Evolutionary conservation across 345 rosid species (phyloP), one percentile per base, ranked within the genome.

Genomic region (Eucalyptus virginea): DNA sequence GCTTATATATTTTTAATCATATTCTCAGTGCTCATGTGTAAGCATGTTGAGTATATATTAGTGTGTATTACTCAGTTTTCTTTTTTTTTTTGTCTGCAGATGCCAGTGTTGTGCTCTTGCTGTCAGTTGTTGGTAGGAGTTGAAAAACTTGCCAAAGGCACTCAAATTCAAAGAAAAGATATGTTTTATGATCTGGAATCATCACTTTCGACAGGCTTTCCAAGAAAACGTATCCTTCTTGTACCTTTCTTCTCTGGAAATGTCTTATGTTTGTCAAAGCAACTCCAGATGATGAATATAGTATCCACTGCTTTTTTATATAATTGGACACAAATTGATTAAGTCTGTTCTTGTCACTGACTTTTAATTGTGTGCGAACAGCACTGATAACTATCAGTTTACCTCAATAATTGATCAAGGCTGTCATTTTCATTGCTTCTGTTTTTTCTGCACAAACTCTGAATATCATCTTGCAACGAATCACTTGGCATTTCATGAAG

Each of bases 201-300:
- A 51, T 50, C 65, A 51, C 91, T 91, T 90, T 89, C 90, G 23
- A 88, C 93, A 28, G 94, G 94, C 90, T 93, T 96, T 88, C 97
- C 98, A 17, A 56, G 81, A 80, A 91, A 90, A 4, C 96, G 99
- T 97, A 97, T 96, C 98, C 97, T 94, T 93, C 85, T 7, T 80
- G 80, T 72, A 2, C n/a, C 44, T 88, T 44, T 54, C 42, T 87
- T 28, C 37, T 56, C 62, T 87, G 47, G 60, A 40, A n/a, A 54
- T 87, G 88, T 28, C 48, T 56, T 45, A 40, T 11, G 23, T 77
- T 77, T 77, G 83, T 77, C 83, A 77, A 44, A 40, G 83, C 47
- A 21, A 77, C 47, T 86, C 34, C 37, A 54, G 54, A 42, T 52
- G 24, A 47, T 88, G 47, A 54, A 32, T 65, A 62, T 49, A 37